phyloP scores from a whole-genome alignment of 257 asterid species.

The Solanum clarkiae region DNA sequence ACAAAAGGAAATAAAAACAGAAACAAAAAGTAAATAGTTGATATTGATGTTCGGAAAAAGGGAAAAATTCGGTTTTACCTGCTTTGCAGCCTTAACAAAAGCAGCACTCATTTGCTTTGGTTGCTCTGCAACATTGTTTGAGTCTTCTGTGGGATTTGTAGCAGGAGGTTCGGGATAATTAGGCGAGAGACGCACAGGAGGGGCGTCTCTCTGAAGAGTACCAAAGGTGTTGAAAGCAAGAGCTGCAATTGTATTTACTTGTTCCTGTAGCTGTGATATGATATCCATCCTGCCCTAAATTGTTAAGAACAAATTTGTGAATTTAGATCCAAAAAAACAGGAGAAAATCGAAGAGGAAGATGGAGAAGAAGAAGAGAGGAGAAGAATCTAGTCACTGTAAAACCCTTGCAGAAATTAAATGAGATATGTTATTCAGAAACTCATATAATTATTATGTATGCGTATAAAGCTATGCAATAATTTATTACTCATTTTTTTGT shows the following conservation, averaged over 20 bases:
- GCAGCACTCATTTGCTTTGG: conserved; percentile 71
- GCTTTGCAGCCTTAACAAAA: conserved; percentile 86
- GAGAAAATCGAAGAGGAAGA: background rate
- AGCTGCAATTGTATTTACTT: conserved; percentile 55
- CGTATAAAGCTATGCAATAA: too few relatives aligned
- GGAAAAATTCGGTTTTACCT: conserved; percentile 11
- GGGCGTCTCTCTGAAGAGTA: conserved; percentile 55
- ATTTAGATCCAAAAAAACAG: background rate
- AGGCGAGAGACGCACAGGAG: conserved; percentile 79
- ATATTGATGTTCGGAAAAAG: too few relatives aligned
- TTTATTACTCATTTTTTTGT: too few relatives aligned
- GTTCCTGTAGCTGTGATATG: conserved; percentile 81
- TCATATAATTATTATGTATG: too few relatives aligned
- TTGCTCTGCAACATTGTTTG: conserved; percentile 52
- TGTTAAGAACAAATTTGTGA: background rate
- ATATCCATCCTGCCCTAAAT: conserved; percentile 39
- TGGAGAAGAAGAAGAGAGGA: background rate
- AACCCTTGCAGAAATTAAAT: background rate
- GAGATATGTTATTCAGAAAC: too few relatives aligned
- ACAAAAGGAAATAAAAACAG: too few relatives aligned
- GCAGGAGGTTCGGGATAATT: conserved; percentile 84
- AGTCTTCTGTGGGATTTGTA: conserved; percentile 30
- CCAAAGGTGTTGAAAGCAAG: conserved; percentile 79
- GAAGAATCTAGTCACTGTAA: background rate
- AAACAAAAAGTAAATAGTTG: too few relatives aligned